Evolutionary conservation across 495 filamentous ascomycete genomes (phyloP), one percentile per base, ranked within the genome.

Genomic region (Cercophora sp.): DNA sequence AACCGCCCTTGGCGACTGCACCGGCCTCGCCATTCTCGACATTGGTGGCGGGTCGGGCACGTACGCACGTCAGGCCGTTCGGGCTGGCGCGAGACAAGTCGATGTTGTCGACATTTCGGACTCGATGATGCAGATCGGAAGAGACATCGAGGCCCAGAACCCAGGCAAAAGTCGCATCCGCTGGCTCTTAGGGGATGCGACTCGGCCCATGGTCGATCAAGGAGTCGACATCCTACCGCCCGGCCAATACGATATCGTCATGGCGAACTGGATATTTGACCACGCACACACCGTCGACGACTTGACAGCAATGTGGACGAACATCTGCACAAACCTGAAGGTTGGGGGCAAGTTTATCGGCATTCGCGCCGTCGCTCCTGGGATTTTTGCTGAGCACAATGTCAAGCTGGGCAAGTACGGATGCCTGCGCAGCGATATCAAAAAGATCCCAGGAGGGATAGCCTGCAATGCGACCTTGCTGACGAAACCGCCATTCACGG

Each of bases 231-330:
- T n/a, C 0, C 43, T 46, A 9, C 43, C 22, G n/a, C 43, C 43
- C 2, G 43, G 43, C 2, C 11, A 26, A 13, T 62, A 62, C 55
- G 63, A 66, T 29, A 27, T 64, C 5, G 58, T 64, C 24, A 53
- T 53, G 51, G 51, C 51, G 5, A 53, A 53, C 31, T 53, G 51
- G 51, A 13, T 53, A 5, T 53, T 66, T 34, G 58, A 61, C 32
- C 58, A 61, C 23, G 61, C 46, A 11, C 43, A 46, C 8, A 55
- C 37, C 32, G 19, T 55, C n/a, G 29, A 10, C 8, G 52, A 46
- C 8, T 48, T 63, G 6, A 54, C 55, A 25, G 61, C 39, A 26
- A 64, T 64, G 58, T 64, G 59, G 52, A 47, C 44, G 27, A 64
- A 64, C 44, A 42, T 61, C 25, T 34, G 25, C 0, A 23, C 48